A percentile compares a stretch with the other conserved stretches of the same genome.
Evolutionary conservation across 2,329 filamentous ascomycete species (phyloP).

Genomic region (Paramyrothecium sp.): DNA sequence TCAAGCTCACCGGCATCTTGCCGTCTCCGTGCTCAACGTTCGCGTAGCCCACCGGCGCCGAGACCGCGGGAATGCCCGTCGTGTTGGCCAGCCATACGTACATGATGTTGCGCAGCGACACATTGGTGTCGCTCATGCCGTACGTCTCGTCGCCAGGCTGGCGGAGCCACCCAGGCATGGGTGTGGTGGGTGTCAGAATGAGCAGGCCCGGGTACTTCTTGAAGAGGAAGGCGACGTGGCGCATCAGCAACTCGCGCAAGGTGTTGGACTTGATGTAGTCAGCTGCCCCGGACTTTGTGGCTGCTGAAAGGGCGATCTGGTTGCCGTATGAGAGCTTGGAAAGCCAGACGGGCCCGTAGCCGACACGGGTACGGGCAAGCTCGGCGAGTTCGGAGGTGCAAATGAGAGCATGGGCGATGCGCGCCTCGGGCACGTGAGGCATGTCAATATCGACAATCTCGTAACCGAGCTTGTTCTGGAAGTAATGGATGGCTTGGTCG

Average conservation of each 20-base stretch:
- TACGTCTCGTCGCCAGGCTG: constrained; percentile 58
- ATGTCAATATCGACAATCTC: constrained; percentile 59
- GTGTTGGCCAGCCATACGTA: constrained; percentile 87
- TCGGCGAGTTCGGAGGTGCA: constrained; percentile 71
- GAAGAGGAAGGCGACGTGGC: constrained; percentile 72
- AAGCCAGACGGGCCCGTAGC: constrained; percentile 48
- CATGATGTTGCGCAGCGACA: constrained; percentile 74
- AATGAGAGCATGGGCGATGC: constrained; percentile 73
- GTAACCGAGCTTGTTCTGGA: constrained; percentile 48
- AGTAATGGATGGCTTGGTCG: constrained; percentile 58
- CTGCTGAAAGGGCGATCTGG: constrained; percentile 66
- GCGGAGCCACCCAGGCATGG: constrained; percentile 73
- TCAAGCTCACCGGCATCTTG: constrained; percentile 57
- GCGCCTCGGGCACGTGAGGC: constrained; percentile 67
- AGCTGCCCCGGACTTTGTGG: constrained; percentile 59
- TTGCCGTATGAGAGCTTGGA: constrained; percentile 63
- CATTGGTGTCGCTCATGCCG: constrained; percentile 73
- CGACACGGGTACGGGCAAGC: constrained; percentile 38
- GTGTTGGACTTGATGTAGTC: constrained; percentile 74
- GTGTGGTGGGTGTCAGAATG: constrained; percentile 75
- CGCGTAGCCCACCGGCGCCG: constrained; percentile 72
- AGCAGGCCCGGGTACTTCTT: constrained; percentile 70
- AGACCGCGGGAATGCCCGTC: constrained; percentile 73
- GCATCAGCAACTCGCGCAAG: constrained; percentile 74
- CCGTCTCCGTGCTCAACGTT: constrained; percentile 56